phyloP scores from a whole-genome alignment of 148 eudicot species.

The Rhododendron williamsianum region DNA sequence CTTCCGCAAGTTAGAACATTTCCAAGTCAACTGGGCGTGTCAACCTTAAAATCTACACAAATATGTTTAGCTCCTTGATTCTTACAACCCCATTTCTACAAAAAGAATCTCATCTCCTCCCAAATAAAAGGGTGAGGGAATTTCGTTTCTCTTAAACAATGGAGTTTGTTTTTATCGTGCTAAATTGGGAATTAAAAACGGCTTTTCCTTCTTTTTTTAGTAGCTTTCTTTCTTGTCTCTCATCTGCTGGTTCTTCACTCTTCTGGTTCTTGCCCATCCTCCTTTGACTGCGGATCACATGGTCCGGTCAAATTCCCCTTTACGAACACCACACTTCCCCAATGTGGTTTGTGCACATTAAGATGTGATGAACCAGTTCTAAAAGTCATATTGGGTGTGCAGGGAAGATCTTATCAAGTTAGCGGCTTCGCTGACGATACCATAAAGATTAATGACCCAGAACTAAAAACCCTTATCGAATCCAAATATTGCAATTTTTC shows the following conservation, averaged over 20 bases:
- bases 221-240: not conserved
- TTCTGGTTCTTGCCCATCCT: no score
- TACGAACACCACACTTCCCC: constrained; percentile 10
- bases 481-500: not conserved
- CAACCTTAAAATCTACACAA: no score
- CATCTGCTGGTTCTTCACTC: no score
- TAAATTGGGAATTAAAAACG: no score
- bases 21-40: no score
- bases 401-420: not conserved
- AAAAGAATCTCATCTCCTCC: no score
- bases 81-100: no score
- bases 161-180: no score
- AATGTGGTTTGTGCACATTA: constrained; percentile 30
- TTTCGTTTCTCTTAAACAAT: no score
- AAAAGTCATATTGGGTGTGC: constrained; percentile 8
- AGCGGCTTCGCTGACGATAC: not conserved
- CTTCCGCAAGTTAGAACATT: no score
- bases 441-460: not conserved
- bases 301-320: constrained; percentile 29
- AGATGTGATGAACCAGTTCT: constrained; percentile 16
- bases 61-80: no score
- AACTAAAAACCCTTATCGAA: not conserved
- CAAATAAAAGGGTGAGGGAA: no score
- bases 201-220: not conserved
- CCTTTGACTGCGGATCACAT: constrained; percentile 10